phyloP scores from a whole-genome alignment of 1,139 yeast genomes.

The Spencermartinsiella ligniputridi region DNA sequence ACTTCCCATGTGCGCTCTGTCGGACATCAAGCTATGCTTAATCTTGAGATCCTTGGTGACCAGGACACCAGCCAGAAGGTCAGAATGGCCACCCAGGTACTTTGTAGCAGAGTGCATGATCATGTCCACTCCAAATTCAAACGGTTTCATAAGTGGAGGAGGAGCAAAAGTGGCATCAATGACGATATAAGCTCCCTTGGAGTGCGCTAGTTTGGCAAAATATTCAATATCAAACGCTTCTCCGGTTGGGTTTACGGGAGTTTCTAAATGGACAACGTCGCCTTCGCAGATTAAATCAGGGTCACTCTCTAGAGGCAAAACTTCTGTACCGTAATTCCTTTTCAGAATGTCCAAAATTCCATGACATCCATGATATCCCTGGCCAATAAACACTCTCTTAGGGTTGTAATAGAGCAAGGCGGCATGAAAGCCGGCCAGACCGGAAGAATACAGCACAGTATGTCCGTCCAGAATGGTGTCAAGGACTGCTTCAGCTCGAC shows the following conservation, averaged over 20 bases:
- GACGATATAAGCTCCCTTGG: constrained; percentile 59
- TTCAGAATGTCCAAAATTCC: constrained; percentile 61
- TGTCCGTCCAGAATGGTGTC: constrained; percentile 49
- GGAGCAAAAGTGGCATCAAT: constrained; percentile 94
- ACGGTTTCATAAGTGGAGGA: constrained; percentile 81
- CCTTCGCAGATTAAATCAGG: constrained; percentile 55
- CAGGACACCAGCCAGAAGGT: constrained; percentile 74
- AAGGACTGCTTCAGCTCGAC: constrained; percentile 64
- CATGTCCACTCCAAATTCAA: constrained; percentile 74
- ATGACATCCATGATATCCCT: constrained; percentile 82
- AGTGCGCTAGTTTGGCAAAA: constrained; percentile 65
- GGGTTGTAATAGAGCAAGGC: constrained; percentile 70
- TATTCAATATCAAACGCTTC: constrained; percentile 56
- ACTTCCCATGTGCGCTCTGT: constrained; percentile 69
- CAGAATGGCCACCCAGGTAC: constrained; percentile 94
- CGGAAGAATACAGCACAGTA: constrained; percentile 68
- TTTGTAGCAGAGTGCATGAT: constrained; percentile 89
- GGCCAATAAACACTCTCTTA: constrained; percentile 66
- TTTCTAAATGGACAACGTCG: constrained; percentile 77
- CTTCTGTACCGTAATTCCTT: constrained; percentile 56
- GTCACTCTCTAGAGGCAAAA: constrained; percentile 47
- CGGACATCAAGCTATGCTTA: constrained; percentile 46
- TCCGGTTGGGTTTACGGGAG: constrained; percentile 87
- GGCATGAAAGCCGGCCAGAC: constrained; percentile 77
- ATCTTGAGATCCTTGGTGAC: constrained; percentile 53